Conservation (phyloP, 306 rosid genomes). For the Fragaria nilgerrensis region DNA sequence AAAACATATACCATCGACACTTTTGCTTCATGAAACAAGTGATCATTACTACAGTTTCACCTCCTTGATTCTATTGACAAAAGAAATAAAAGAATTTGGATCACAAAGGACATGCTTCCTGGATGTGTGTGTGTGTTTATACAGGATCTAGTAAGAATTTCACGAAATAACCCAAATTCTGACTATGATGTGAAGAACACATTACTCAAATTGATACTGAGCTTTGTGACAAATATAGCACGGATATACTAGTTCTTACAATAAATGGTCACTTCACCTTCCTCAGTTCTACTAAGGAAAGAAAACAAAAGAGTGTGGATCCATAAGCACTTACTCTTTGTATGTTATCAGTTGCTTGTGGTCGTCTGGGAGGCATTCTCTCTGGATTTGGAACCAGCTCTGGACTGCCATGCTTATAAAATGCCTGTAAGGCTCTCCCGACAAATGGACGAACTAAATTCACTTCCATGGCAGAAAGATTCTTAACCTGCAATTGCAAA, state of each 20-base stretch:
- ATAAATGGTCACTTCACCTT: not conserved
- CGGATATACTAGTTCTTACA: not conserved
- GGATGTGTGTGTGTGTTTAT: not conserved
- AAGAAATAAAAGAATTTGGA: not conserved
- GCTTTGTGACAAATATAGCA: not conserved
- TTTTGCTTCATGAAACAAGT: not conserved
- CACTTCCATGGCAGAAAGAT: constrained; percentile 96
- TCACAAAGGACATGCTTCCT: not conserved
- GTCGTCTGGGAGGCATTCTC: constrained; percentile 56
- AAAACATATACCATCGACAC: not conserved
- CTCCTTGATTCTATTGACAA: not conserved
- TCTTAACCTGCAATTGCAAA: constrained; percentile 59
- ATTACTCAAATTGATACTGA: not conserved
- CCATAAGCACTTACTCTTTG: constrained; percentile 61
- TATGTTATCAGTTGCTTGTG: constrained; percentile 58
- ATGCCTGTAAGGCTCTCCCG: constrained; percentile 83
- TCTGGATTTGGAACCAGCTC: constrained; percentile 85
- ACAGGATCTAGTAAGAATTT: not conserved
- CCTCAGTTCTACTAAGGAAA: not conserved
- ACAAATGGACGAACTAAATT: constrained; percentile 93
- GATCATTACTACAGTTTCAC: not conserved
- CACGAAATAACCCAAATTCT: not conserved
- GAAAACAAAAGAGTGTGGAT: not conserved
- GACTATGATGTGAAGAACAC: not conserved
- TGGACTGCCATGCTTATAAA: constrained; percentile 86